Evolutionary conservation across 768 basidiomycete species (phyloP), one percentile per base, ranked within the genome.

Genomic region (Suillus plorans): DNA sequence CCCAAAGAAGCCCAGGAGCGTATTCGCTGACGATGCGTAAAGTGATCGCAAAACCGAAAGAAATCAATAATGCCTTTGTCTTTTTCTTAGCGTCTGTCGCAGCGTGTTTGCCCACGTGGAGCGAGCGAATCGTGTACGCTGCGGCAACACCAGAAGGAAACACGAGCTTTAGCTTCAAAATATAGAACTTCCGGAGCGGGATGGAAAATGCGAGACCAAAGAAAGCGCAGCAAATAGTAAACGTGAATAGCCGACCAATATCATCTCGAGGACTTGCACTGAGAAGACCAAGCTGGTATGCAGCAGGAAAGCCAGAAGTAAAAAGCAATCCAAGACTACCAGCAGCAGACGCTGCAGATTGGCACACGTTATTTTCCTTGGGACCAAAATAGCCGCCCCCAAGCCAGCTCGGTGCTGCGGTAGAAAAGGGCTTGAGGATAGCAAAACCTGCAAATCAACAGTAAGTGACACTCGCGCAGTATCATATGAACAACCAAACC

Each of bases 141-240:
- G 87, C 86, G 18, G 88, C 89, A 64, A 89, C 84, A 36, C 85
- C 85, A 1, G 87, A 87, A 0, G 86, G 87, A 78, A 89, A 88
- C 18, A 84, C 84, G 18, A 87, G 74, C 72, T 86, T 87, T 72
- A 86, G 85, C 69, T 84, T 80, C 60, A 89, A 76, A 67, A 89
- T 86, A 74, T 85, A 89, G 73, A 85, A 85, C 67, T 82, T 84
- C 62, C 85, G 81, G 42, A 87, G 75, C 1, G 87, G 87, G 63
- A 89, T 85, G 62, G 86, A 79, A 84, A 90, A 89, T 74, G 88
- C 86, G 10, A 88, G 82, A 55, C 85, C 86, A 66, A 86, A 88
- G 78, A 87, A 85, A 45, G 82, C 83, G 57, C 83, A 80, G 66
- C 80, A 82, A 14, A 80, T 73, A 10, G 84, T 84, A 47, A 89